Conservation (phyloP, 2,329 filamentous ascomycete species). For the Colletotrichum graminicola region DNA sequence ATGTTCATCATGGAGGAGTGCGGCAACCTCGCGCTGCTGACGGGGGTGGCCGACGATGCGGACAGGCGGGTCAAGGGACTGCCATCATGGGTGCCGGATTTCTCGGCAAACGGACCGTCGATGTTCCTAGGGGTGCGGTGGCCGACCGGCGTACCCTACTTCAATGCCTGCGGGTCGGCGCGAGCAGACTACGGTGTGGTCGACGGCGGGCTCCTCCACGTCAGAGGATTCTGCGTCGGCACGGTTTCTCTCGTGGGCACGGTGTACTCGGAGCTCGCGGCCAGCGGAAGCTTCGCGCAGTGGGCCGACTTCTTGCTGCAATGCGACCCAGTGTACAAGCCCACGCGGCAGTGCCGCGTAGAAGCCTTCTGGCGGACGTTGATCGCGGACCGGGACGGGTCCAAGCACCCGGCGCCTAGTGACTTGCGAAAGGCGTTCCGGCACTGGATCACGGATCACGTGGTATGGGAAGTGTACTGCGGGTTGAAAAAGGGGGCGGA, state of each 20-base stretch:
- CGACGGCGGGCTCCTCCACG: constrained; percentile 11
- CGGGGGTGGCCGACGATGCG: constrained; percentile 44
- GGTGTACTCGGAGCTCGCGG: constrained; percentile 32
- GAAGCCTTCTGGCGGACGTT: constrained; percentile 48
- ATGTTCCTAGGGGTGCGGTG: constrained; percentile 27
- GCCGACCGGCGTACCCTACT: constrained; percentile 12
- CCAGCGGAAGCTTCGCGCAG: constrained; percentile 30
- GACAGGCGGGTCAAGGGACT: constrained; percentile 28
- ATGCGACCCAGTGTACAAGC: constrained; percentile 42
- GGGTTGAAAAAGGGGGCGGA: constrained; percentile 19
- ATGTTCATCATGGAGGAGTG: constrained; percentile 35
- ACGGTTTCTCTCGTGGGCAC: constrained; percentile 12
- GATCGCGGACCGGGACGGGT: constrained; percentile 45
- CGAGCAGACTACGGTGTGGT: constrained; percentile 8
- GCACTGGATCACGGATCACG: constrained; percentile 31
- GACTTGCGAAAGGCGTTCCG: constrained; percentile 24
- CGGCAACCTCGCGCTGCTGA: constrained; percentile 39
- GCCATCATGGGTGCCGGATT: constrained; percentile 45
- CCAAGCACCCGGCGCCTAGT: constrained; percentile 14
- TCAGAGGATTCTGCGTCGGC: constrained; percentile 26
- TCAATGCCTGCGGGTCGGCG: constrained; percentile 19
- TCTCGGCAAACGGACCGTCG: constrained; percentile 37
- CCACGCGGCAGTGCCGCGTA: constrained; percentile 45
- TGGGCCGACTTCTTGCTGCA: constrained; percentile 41
- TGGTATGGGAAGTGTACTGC: constrained; percentile 30